Conservation (phyloP, 208 protist genomes). For the Acanthamoeba triangularis region DNA sequence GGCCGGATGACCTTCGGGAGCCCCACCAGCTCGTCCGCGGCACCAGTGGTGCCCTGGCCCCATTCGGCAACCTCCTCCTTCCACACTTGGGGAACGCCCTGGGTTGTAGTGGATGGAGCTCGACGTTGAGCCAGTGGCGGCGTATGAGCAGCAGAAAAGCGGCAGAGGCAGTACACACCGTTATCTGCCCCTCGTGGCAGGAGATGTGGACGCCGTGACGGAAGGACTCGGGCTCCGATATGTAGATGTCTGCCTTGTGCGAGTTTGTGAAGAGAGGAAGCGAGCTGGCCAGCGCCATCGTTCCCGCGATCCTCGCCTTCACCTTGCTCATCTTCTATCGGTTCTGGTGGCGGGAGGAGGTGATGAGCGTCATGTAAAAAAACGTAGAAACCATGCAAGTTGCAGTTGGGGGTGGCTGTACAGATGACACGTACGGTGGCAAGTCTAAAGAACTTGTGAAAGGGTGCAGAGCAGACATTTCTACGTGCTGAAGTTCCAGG, state of each 20-base stretch:
- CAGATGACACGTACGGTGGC: too few relatives aligned
- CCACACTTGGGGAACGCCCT: constrained; percentile 20
- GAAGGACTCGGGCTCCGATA: constrained; percentile 35
- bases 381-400: too few relatives aligned
- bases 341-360: background rate
- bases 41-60: background rate
- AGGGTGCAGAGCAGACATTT: too few relatives aligned
- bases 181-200: constrained; percentile 6
- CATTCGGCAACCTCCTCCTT: background rate
- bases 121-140: background rate
- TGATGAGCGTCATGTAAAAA: too few relatives aligned
- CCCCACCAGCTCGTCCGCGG: background rate
- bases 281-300: constrained; percentile 6
- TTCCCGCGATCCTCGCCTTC: background rate
- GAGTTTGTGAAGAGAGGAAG: background rate
- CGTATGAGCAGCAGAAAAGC: background rate
- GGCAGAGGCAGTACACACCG: background rate
- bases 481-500: too few relatives aligned
- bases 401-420: too few relatives aligned
- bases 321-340: background rate
- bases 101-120: background rate
- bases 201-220: constrained; percentile 62
- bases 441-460: too few relatives aligned
- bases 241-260: background rate
- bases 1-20: background rate